A percentile compares a stretch with the other conserved stretches of the same genome.
Conservation (phyloP, 2,329 filamentous ascomycete genomes). For the Trichophyton schoenleinii region DNA sequence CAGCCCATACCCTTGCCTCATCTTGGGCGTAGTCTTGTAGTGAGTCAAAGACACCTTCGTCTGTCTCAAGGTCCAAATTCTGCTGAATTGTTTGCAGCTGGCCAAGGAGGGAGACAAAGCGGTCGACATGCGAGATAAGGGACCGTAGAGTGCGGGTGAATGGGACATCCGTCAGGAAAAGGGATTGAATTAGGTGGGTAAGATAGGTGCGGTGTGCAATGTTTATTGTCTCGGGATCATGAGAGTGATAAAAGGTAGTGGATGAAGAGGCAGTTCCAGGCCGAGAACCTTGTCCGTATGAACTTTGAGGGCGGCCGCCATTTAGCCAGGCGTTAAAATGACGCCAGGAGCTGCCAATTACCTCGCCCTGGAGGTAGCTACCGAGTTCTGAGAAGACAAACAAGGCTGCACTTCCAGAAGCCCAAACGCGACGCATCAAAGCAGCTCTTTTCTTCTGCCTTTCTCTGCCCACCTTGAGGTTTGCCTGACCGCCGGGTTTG, state of each 20-base stretch:
- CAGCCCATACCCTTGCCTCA: slow-evolving; percentile 53
- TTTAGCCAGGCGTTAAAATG: slow-evolving; percentile 66
- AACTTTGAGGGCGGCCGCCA: slow-evolving; percentile 23
- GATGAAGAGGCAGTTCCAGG: slow-evolving; percentile 27
- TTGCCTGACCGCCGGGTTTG: slow-evolving; percentile 46
- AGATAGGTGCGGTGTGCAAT: slow-evolving; percentile 70
- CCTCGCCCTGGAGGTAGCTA: slow-evolving; percentile 78
- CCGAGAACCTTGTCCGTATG: slow-evolving; percentile 22
- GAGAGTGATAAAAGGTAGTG: slow-evolving; percentile 23
- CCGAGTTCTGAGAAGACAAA: slow-evolving; percentile 84
- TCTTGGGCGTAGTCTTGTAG: slow-evolving; percentile 60
- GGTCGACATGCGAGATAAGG: slow-evolving; percentile 51
- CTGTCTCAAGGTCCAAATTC: slow-evolving; percentile 65
- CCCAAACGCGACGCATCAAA: slow-evolving; percentile 75
- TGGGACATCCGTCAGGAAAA: slow-evolving; percentile 32
- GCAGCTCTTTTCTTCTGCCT: slow-evolving; percentile 51
- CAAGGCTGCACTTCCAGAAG: slow-evolving; percentile 70
- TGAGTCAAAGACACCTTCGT: slow-evolving; percentile 68
- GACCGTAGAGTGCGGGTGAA: slow-evolving; percentile 30
- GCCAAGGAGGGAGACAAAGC: slow-evolving; percentile 62
- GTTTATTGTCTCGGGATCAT: slow-evolving; percentile 76
- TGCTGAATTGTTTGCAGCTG: slow-evolving; percentile 66
- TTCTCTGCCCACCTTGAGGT: slow-evolving; percentile 49
- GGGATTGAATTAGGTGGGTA: slow-evolving; percentile 42
- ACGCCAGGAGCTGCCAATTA: slow-evolving; percentile 69